phyloP scores from a whole-genome alignment of 805 yeast species.

The Kazachstania kunashirensis region DNA sequence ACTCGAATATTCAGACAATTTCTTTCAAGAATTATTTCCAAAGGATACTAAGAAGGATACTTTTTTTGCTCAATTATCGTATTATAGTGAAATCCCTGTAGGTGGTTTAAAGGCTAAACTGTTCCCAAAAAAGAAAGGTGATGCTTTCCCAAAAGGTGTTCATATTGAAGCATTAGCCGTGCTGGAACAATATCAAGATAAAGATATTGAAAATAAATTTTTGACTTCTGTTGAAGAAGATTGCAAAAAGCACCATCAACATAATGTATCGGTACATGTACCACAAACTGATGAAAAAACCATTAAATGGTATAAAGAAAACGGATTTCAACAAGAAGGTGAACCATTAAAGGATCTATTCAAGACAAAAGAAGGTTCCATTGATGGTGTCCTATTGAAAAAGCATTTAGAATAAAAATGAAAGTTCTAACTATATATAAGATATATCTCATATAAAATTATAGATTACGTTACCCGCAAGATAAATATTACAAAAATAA shows the following conservation, averaged over 20 bases:
- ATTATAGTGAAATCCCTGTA: conserved; percentile 68
- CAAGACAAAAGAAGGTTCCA: conserved; percentile 6
- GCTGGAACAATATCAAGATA: conserved; percentile 48
- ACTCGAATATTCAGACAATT: conserved; percentile 12
- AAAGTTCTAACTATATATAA: too few relatives aligned
- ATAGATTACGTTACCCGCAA: too few relatives aligned
- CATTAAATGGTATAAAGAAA: conserved; percentile 41
- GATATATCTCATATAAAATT: too few relatives aligned
- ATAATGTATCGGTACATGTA: conserved; percentile 44
- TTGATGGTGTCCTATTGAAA: conserved; percentile 16
- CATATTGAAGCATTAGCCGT: conserved; percentile 65
- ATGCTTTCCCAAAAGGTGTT: conserved; percentile 39
- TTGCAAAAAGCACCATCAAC: conserved; percentile 37
- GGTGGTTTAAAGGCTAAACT: conserved; percentile 60
- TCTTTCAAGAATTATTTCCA: conserved; percentile 19
- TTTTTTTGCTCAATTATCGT: conserved; percentile 33
- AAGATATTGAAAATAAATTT: conserved; percentile 53
- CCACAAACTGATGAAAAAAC: conserved; percentile 36
- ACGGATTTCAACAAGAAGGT: conserved; percentile 37
- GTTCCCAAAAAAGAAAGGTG: conserved; percentile 34
- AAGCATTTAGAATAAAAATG: conserved; percentile 8
- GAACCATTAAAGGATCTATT: conserved; percentile 2
- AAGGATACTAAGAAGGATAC: conserved; percentile 8
- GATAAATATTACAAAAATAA: too few relatives aligned
- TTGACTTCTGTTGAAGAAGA: conserved; percentile 47